Percentiles rank a stretch among this genome's conserved stretches.
Conservation (phyloP, 768 basidiomycete genomes). For the Phlegmacium glaucopus region DNA sequence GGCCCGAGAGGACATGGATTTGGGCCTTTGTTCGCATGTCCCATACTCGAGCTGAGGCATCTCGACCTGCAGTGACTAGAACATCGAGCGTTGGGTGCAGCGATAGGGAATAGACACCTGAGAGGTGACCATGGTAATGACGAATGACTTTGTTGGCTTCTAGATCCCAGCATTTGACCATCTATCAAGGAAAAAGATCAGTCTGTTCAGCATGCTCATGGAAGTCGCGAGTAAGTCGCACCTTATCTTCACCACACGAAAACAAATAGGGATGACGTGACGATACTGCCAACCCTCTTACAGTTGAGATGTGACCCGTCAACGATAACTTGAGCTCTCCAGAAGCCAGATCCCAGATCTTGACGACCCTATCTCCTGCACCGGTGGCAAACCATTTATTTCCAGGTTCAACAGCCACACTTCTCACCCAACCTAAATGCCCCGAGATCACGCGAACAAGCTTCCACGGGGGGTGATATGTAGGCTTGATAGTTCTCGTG, state of each 20-base stretch:
- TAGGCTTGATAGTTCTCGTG: slow-evolving; percentile 89
- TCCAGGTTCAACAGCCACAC: slow-evolving; percentile 94
- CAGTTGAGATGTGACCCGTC: slow-evolving; percentile 97
- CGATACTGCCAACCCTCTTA: slow-evolving; percentile 91
- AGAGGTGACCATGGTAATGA: slow-evolving; percentile 97
- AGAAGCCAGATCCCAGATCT: slow-evolving; percentile 97
- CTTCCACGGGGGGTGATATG: slow-evolving; percentile 96
- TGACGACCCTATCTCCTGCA: slow-evolving; percentile 96
- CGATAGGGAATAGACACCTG: slow-evolving; percentile 92
- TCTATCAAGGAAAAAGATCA: slow-evolving; percentile 45
- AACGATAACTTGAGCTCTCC: slow-evolving; percentile 97
- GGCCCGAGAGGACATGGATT: slow-evolving; percentile 89
- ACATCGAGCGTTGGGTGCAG: slow-evolving; percentile 96
- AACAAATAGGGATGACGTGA: slow-evolving; percentile 95
- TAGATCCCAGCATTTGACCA: slow-evolving; percentile 99
- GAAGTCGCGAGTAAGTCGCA: slow-evolving; percentile 21
- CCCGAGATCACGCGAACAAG: slow-evolving; percentile 95
- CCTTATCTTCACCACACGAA: slow-evolving; percentile 98
- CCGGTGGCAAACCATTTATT: slow-evolving; percentile 99
- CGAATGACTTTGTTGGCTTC: slow-evolving; percentile 99
- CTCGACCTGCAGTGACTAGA: slow-evolving; percentile 92
- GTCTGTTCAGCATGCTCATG: neutral
- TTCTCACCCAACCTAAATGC: slow-evolving; percentile 96
- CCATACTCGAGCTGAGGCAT: slow-evolving; percentile 97
- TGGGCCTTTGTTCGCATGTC: slow-evolving; percentile 99